Conservation (phyloP, 192 early-diverging fungal species). For the Linderina pennispora region DNA sequence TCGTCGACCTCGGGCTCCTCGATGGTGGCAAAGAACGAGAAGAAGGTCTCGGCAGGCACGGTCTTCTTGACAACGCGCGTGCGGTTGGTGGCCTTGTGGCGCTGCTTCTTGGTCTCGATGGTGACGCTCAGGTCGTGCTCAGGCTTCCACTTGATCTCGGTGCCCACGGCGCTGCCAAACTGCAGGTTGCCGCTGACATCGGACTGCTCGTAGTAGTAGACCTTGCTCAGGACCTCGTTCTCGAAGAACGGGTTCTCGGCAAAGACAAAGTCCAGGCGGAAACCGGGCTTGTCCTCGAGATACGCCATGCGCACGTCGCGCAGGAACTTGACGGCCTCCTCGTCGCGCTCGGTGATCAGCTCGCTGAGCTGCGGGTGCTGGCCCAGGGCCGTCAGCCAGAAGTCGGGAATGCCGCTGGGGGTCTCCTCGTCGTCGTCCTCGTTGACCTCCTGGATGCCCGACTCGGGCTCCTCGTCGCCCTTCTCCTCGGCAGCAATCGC, state of each 20-base stretch:
- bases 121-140: slow-evolving; percentile 91
- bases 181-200: slow-evolving; percentile 78
- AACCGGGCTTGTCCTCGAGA: slow-evolving; percentile 83
- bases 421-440: slow-evolving; percentile 28
- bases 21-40: slow-evolving; percentile 86
- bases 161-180: slow-evolving; percentile 89
- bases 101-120: slow-evolving; percentile 97
- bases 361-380: slow-evolving; percentile 76
- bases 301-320: slow-evolving; percentile 83
- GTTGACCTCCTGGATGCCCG: slow-evolving; percentile 36
- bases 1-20: slow-evolving; percentile 71
- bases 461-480: slow-evolving; percentile 48
- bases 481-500: slow-evolving; percentile 59
- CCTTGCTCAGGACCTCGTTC: slow-evolving; percentile 83
- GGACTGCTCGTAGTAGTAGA: slow-evolving; percentile 86
- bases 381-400: slow-evolving; percentile 94
- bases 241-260: slow-evolving; percentile 83
- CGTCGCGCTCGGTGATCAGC: slow-evolving; percentile 87
- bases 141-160: slow-evolving; percentile 93
- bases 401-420: slow-evolving; percentile 79
- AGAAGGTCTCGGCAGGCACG: slow-evolving; percentile 95
- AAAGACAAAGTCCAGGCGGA: slow-evolving; percentile 93
- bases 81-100: slow-evolving; percentile 98
- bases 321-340: slow-evolving; percentile 81
- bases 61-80: slow-evolving; percentile 96